Evolutionary conservation across 768 basidiomycete genomes (phyloP), one percentile per base, ranked within the genome.

Genomic region (Hericium rajendrae): DNA sequence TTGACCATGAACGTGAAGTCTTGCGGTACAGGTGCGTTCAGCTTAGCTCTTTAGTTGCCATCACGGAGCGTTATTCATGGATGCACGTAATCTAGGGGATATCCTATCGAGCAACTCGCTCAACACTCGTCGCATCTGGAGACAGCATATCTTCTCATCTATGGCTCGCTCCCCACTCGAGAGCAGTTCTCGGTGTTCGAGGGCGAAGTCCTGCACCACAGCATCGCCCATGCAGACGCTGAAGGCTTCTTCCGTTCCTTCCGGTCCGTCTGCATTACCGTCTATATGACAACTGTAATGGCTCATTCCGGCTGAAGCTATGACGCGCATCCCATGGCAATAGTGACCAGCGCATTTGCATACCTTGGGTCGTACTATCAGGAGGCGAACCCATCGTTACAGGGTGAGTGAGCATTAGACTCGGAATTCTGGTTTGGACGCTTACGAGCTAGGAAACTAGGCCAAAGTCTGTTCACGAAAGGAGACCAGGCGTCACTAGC

Each of bases 311-410:
- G 8, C 32, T 32, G 38, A 57, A 89, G 91, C 52, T 91, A 92
- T 67, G 92, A 94, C 60, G 88, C 92, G 1, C 92, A 94, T 65
- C 92, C 92, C 0, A 94, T 93, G 91, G 83, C 88, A 18, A 93
- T 94, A 61, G 76, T 93, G 48, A 91, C 86, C 4, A 89, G 86
- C 62, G 88, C 88, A 4, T 88, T 94, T 63, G 83, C 92, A 6
- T 93, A 94, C 65, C 72, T 95, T 20, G 91, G 92, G 4, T 91
- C 88, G 6, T 91, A 90, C 68, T 93, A 93, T 66, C 74, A 79
- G 63, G 91, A 93, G 65, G 90, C 91, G 4, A 94, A 94, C 69
- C 93, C 93, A 11, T 89, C 90, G 6, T 70, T 95, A 6, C 84
- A 85, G 75, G 93, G 91, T 79, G 65, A 62, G 67, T 68, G 65